Evolutionary conservation across 1,284 basidiomycete species (phyloP), one percentile per base, ranked within the genome.

Genomic region (Puccinia triticina): DNA sequence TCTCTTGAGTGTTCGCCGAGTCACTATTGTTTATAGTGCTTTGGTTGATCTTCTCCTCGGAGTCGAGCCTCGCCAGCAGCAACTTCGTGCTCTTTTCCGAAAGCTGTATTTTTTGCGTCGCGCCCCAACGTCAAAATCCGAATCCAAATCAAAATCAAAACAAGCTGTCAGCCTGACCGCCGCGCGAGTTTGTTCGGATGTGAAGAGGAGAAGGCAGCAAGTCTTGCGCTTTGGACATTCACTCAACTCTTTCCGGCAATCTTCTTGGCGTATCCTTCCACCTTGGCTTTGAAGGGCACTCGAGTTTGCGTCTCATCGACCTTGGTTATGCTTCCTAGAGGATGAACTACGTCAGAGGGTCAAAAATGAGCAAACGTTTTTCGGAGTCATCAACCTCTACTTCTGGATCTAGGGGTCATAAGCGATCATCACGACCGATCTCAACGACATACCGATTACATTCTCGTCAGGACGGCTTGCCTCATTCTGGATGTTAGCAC

Each of bases 221-320:
- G 29, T 12, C 8, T 46, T 48, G 26, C 26, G 2, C 34, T 29
- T 21, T 29, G 29, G 34, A n/a, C 11, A 8, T 8, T 78, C 21
- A 64, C 79, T 75, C 59, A 76, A 82, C 80, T 82, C 50, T 82
- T 82, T 10, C 80, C 80, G 34, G 80, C 80, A 43, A 82, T 67
- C 57, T 82, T 82, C 32, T 82, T 82, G 26, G 80, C 80, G 29
- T 82, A 82, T 8, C 80, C 80, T 57, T 82, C 57, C 11, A 82
- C 80, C 46, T 82, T 59, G 14, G 71, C 80, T 67, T 82, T 82
- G 48, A 82, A 82, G 18, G 71, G 71, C 1, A 73, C 71, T 37
- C 23, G 26, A 32, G 48, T 50, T 53, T 50, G 18, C 32, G 69
- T 29, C 16, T 72, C 26, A 18, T 72, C 26, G 4, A 43, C 16